Evolutionary conservation across 163 green algal species (phyloP), one percentile per base, ranked within the genome.

Genomic region (Volvox carteri): DNA sequence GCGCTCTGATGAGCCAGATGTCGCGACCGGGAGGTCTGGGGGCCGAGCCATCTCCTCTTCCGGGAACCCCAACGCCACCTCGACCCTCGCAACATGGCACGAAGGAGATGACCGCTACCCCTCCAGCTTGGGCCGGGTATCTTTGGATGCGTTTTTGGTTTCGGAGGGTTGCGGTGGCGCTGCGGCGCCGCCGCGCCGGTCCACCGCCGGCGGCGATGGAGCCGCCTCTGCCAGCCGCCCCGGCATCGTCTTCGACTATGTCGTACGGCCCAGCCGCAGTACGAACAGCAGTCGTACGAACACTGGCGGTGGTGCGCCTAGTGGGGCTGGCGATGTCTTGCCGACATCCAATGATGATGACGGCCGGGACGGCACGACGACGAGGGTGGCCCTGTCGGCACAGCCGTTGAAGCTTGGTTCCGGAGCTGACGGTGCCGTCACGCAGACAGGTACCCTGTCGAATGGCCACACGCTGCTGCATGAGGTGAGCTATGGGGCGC

Each of bases 171-270:
- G n/a, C n/a, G n/a, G n/a, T n/a, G n/a, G n/a, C n/a, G n/a, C n/a
- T n/a, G n/a, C 16, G n/a, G 54, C 23, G n/a, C 14, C 58, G 11
- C 9, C 11, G 18, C 35, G 68, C 68, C 18, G 5, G 4, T 30
- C 70, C 39, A 11, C 70, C 30, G 30, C 30, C 65, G 65, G 30
- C 65, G 65, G 7, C 35, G 21, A 9, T 18, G 39, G 67, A 4
- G 35, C 18, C 12, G 35, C n/a, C n/a, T 14, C 19, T 25, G 30
- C 28, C 12, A 42, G 11, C 54, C 5, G 54, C 52, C 2, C 54
- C 37, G 81, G 81, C 33, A 79, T 87, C 33, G 81, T 87, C 8
- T 87, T 87, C 35, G 81, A 87, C 48, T 54, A 56, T 35, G 28
- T 77, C 0, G 14, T 58, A 30, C 35, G 46, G 0, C 18, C 28